Base-by-base conservation (phyloP, 352 stramenopile genomes). In the Phytophthora citrophthora region DNA sequence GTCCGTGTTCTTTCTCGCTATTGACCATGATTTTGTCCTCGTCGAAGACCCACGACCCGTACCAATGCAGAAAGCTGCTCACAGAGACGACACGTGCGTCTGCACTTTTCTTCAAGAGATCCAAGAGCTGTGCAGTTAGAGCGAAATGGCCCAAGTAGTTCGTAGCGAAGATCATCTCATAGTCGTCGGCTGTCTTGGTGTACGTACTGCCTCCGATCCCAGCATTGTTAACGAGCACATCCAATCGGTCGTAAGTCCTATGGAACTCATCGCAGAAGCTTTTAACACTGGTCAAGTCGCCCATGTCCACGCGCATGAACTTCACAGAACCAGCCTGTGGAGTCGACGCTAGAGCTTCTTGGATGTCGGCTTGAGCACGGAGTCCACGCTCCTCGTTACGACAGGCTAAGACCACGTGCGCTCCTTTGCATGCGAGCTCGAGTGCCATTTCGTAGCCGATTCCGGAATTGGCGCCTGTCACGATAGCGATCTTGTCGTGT, bases 161-260 rank as follows among this genome's bases (percentile, higher is more conserved):
- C 16, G 77, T 81, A 1, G 66, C 79, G 57, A 91, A 90, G 26
- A 88, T 77, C 18, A 59, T 61, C 56, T 90, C 80, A 27, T 74
- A 50, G 12, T 69, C 79, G 38, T 90, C 79, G 0, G 18, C 55
- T 0, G 75, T 76, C 15, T 72, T 49, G 11, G 51, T 45, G 40
- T 76, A 71, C 2, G 70, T 61, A 27, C 72, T 46, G 2, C 67
- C 77, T 9, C 77, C 67, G 32, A 48, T 23, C 2, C 41, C 41
- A 11, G 79, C 82, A 45, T 89, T 89, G 74, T 89, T 89, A 52
- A 91, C 60, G 1, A 91, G 68, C 32, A 89, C 6, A 47, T 89
- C 73, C 2, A 91, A 41, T 1, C 55, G 65, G 10, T 68, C 9
- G 29, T 32, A 32, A 32, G 8, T 32, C 8, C 11, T 11, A 0